A percentile compares a stretch with the other conserved stretches of the same genome.
Conservation (phyloP, 2,329 filamentous ascomycete species). For the Sporothrix pseudoabietina region DNA sequence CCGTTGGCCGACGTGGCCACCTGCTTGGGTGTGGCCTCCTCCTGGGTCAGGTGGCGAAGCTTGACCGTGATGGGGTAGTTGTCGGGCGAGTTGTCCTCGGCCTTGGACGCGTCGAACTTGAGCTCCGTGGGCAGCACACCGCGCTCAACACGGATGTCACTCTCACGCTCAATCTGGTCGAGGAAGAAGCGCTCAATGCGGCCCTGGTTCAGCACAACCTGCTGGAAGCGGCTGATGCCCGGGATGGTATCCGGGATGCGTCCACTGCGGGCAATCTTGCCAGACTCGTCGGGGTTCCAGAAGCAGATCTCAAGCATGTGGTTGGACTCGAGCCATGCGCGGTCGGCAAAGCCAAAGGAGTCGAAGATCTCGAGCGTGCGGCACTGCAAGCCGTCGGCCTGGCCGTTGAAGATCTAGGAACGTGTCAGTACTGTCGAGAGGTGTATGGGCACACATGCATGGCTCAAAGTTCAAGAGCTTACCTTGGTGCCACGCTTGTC, state of each 20-base stretch:
- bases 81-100: constrained; percentile 47
- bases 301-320: constrained; percentile 67
- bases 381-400: constrained; percentile 57
- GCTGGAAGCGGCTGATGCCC: constrained; percentile 64
- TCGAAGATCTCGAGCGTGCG: constrained; percentile 73
- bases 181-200: constrained; percentile 69
- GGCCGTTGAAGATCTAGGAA: constrained; percentile 45
- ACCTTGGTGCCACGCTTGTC: constrained; percentile 46
- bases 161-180: constrained; percentile 59
- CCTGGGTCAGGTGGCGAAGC: constrained; percentile 59
- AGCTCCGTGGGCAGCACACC: constrained; percentile 60
- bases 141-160: constrained; percentile 57
- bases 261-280: constrained; percentile 59
- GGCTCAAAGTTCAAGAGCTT: constrained; percentile 16
- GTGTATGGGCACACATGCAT: neutral
- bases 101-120: constrained; percentile 54
- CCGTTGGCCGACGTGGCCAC: constrained; percentile 37
- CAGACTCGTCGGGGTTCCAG: constrained; percentile 62
- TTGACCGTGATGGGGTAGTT: constrained; percentile 64
- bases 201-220: constrained; percentile 71
- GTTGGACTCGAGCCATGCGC: constrained; percentile 66
- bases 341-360: constrained; percentile 66
- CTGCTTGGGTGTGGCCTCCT: constrained; percentile 56
- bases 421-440: neutral
- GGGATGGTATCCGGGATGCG: constrained; percentile 65